Conservation (phyloP, 257 asterid species). For the Catharanthus roseus region DNA sequence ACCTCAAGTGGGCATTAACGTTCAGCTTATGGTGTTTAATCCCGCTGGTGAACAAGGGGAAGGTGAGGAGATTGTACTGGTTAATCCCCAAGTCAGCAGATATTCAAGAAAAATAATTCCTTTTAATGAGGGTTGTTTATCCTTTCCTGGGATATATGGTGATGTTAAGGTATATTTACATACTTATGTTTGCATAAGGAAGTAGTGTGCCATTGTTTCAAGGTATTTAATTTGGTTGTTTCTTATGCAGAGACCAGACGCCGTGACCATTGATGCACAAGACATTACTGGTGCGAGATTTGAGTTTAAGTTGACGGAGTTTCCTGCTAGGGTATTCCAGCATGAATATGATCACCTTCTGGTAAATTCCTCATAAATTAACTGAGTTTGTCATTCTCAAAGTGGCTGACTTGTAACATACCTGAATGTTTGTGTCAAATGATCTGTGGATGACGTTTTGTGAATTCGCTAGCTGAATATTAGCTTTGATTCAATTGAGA, state of each 20-base stretch:
- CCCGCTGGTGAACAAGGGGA: slow-evolving; percentile 73
- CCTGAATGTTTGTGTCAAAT: not conserved
- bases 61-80: slow-evolving; percentile 87
- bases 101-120: slow-evolving; percentile 61
- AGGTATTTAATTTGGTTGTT: not conserved
- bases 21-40: slow-evolving; percentile 93
- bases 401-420: not conserved
- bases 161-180: slow-evolving; percentile 55
- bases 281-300: slow-evolving; percentile 67
- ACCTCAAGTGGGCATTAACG: slow-evolving; percentile 90
- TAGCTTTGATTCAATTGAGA: not conserved
- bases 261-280: slow-evolving; percentile 73
- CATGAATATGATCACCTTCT: slow-evolving; percentile 90
- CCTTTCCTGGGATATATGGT: slow-evolving; percentile 76
- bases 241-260: slow-evolving; percentile 73
- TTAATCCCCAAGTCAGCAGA: slow-evolving; percentile 66
- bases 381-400: not conserved
- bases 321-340: slow-evolving; percentile 86
- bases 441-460: not conserved
- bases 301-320: slow-evolving; percentile 59
- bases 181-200: not conserved
- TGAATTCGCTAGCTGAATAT: not conserved
- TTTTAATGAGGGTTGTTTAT: slow-evolving; percentile 85
- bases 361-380: slow-evolving; percentile 35
- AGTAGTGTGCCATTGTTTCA: not conserved